Percentiles rank a stretch among this genome's conserved stretches.
Conservation (phyloP, 2,329 filamentous ascomycete genomes). For the Sporothrix inflata region DNA sequence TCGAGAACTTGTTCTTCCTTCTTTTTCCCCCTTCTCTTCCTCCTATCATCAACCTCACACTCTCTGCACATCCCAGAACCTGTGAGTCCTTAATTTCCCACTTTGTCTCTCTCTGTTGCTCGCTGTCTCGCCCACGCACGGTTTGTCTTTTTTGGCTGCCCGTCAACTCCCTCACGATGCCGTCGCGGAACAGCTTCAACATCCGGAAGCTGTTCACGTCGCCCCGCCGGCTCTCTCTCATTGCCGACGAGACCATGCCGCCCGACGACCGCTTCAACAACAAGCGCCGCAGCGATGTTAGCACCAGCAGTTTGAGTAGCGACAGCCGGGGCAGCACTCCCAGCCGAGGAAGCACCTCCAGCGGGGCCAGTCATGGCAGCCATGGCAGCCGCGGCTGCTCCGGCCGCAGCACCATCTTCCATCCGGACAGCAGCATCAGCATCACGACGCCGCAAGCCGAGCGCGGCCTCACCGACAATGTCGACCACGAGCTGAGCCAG, state of each 20-base stretch:
- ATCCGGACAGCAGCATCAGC: constrained; percentile 39
- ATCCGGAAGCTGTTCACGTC: constrained; percentile 50
- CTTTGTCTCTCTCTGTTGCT: constrained; percentile 12
- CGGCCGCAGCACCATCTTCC: constrained; percentile 17
- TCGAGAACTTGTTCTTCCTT: not conserved
- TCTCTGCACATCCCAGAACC: not conserved
- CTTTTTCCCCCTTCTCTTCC: not conserved
- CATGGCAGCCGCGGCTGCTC: not conserved
- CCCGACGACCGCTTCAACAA: not conserved
- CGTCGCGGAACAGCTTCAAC: constrained; percentile 48
- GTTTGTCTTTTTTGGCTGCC: not conserved
- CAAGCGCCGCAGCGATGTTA: constrained; percentile 16
- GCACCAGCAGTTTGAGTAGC: not conserved
- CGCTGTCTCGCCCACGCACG: not conserved
- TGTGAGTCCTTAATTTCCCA: constrained; percentile 9
- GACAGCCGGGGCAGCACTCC: not conserved
- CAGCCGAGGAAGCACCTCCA: not conserved
- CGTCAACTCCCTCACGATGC: constrained; percentile 40
- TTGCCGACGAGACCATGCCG: not conserved
- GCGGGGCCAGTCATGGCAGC: not conserved
- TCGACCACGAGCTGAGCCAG: constrained; percentile 26
- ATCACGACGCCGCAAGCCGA: constrained; percentile 32
- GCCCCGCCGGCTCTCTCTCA: constrained; percentile 33
- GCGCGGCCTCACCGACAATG: constrained; percentile 27
- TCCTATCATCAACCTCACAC: not conserved